A percentile compares a stretch with the other conserved stretches of the same genome.
Evolutionary conservation across 2,329 filamentous ascomycete genomes (phyloP).

Genomic region (Pseudopithomyces maydicus): DNA sequence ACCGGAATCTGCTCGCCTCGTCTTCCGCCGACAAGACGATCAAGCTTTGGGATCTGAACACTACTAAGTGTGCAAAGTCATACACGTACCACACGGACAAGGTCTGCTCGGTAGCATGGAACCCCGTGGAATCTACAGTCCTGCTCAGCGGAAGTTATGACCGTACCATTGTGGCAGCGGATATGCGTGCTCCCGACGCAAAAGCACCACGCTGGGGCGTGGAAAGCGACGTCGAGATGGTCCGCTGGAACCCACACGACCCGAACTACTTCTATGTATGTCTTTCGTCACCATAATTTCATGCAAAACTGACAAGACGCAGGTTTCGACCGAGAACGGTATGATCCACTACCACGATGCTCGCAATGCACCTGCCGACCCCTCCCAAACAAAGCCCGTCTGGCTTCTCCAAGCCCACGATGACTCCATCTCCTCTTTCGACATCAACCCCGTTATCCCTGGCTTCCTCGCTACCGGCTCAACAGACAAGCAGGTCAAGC

Average conservation of each 20-base stretch:
- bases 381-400: slow-evolving; percentile 77
- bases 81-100: slow-evolving; percentile 97
- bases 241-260: slow-evolving; percentile 92
- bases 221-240: slow-evolving; percentile 91
- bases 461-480: slow-evolving; percentile 94
- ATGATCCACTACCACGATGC: slow-evolving; percentile 91
- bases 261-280: slow-evolving; percentile 88
- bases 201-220: slow-evolving; percentile 87
- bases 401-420: slow-evolving; percentile 98
- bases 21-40: slow-evolving; percentile 96
- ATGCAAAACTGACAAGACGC: slow-evolving; percentile 19
- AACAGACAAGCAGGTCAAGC: slow-evolving; percentile 91
- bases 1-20: slow-evolving; percentile 92
- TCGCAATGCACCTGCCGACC: slow-evolving; percentile 74
- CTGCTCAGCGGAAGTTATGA: slow-evolving; percentile 95
- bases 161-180: slow-evolving; percentile 88
- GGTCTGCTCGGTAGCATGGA: slow-evolving; percentile 95
- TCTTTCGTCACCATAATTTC: slow-evolving; percentile 6
- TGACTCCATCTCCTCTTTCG: slow-evolving; percentile 87
- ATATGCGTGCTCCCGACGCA: slow-evolving; percentile 91
- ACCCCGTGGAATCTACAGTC: slow-evolving; percentile 82
- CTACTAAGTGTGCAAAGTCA: slow-evolving; percentile 89
- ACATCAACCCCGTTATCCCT: slow-evolving; percentile 86
- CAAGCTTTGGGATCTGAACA: slow-evolving; percentile 97
- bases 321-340: slow-evolving; percentile 82